These are phyloP conservation scores for Sanghuangporus weigelae DNA, from an alignment of 1,284 basidiomycete genomes.

Conservation along the genomic window DNA sequence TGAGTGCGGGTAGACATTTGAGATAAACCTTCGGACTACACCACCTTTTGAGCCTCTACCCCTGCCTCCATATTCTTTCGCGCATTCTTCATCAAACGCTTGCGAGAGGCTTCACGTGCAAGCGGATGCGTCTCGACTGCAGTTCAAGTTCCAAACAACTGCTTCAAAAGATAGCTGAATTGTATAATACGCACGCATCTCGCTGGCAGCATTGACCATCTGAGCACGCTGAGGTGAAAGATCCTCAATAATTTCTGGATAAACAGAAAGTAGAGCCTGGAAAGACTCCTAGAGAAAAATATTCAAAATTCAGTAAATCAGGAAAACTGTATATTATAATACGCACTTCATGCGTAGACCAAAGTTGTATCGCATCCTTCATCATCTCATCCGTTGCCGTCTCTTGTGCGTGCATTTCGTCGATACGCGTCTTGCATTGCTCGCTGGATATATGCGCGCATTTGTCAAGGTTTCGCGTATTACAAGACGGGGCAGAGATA, in stretches of 20 bases:
- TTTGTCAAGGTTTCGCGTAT: background rate
- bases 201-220: constrained; percentile 32
- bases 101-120: constrained; percentile 33
- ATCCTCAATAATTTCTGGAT: constrained; percentile 31
- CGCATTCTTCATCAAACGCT: constrained; percentile 32
- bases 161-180: background rate
- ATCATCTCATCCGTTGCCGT: constrained; percentile 22
- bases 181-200: constrained; percentile 30
- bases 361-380: constrained; percentile 22
- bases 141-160: background rate
- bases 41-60: constrained; percentile 38
- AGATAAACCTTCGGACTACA: background rate
- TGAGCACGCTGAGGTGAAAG: constrained; percentile 31
- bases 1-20: background rate
- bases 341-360: constrained; percentile 26
- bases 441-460: constrained; percentile 22
- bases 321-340: background rate
- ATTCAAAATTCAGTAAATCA: background rate
- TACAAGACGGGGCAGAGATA: background rate
- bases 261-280: constrained; percentile 26
- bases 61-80: constrained; percentile 34
- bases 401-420: constrained; percentile 26
- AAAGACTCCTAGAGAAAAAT: constrained; percentile 29
- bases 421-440: constrained; percentile 23
- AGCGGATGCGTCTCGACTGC: constrained; percentile 32